phyloP scores from a whole-genome alignment of 805 yeast species.

The Yamadazyma tumulicola region DNA sequence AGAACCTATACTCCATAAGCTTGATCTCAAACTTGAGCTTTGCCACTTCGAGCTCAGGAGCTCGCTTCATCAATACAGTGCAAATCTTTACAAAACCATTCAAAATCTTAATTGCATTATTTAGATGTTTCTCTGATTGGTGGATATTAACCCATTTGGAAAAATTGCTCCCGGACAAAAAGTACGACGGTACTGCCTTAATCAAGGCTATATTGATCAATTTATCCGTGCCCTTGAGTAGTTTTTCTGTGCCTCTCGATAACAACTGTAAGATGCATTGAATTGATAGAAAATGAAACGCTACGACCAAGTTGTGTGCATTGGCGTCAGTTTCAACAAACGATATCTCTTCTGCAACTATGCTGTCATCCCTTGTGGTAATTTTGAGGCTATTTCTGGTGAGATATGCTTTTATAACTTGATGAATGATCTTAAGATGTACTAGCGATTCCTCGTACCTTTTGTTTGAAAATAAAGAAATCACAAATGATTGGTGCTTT shows the following conservation, averaged over 20 bases:
- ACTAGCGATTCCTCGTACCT: constrained; percentile 10
- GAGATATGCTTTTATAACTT: neutral
- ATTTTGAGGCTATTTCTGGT: too few relatives aligned
- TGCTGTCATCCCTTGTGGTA: too few relatives aligned
- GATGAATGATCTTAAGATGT: constrained; percentile 13
- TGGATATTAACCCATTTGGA: constrained; percentile 18
- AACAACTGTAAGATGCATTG: constrained; percentile 24
- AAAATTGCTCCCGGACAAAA: constrained; percentile 17
- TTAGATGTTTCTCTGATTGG: constrained; percentile 13
- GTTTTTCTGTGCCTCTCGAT: constrained; percentile 15
- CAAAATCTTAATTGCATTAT: constrained; percentile 22
- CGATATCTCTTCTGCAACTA: too few relatives aligned
- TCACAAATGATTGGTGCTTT: constrained; percentile 25
- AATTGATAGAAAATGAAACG: constrained; percentile 26
- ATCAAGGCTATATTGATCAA: constrained; percentile 11
- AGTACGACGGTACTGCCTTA: constrained; percentile 13
- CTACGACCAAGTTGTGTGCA: constrained; percentile 15
- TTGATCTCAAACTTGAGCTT: constrained; percentile 7
- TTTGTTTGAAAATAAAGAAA: constrained; percentile 13
- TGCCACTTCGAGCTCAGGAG: constrained; percentile 3
- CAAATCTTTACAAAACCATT: constrained; percentile 23
- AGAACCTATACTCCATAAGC: constrained; percentile 4
- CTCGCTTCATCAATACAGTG: constrained; percentile 8
- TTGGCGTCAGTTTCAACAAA: neutral
- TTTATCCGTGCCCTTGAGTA: constrained; percentile 11